Percentiles rank a stretch among this genome's conserved stretches.
Conservation (phyloP, 2,329 filamentous ascomycete genomes). For the Diaporthe vaccinii region DNA sequence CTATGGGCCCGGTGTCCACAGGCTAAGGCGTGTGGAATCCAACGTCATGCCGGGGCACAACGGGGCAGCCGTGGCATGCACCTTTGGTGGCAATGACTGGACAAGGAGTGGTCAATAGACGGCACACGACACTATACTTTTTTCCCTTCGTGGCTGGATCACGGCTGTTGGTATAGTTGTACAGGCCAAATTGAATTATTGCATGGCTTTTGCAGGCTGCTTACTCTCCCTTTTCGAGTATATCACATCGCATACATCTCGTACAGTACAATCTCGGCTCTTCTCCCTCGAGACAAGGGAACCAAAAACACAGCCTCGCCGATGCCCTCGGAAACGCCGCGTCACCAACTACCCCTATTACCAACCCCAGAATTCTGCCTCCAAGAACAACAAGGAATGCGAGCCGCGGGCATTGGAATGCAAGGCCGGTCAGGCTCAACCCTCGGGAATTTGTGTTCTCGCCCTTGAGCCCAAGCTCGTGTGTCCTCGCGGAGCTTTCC, state of each 20-base stretch:
- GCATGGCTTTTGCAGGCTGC: slow-evolving; percentile 19
- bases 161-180: background rate
- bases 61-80: background rate
- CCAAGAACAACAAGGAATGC: background rate
- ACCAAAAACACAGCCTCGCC: slow-evolving; percentile 27
- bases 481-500: background rate
- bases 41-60: slow-evolving; percentile 9
- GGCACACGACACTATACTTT: background rate
- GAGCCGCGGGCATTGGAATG: background rate
- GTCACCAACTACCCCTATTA: slow-evolving; percentile 27
- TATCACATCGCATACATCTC: slow-evolving; percentile 20
- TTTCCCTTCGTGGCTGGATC: background rate
- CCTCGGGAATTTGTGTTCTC: slow-evolving; percentile 11
- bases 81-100: background rate
- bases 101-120: background rate
- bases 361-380: slow-evolving; percentile 13
- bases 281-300: slow-evolving; percentile 13
- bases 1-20: background rate
- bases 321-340: slow-evolving; percentile 37
- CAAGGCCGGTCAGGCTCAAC: background rate
- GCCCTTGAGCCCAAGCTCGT: background rate
- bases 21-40: slow-evolving; percentile 1
- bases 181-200: slow-evolving; percentile 1
- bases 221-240: background rate
- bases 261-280: slow-evolving; percentile 34